Evolutionary conservation across 2,329 filamentous ascomycete genomes (phyloP), one percentile per base, ranked within the genome.

Genomic region (Colletotrichum musicola): DNA sequence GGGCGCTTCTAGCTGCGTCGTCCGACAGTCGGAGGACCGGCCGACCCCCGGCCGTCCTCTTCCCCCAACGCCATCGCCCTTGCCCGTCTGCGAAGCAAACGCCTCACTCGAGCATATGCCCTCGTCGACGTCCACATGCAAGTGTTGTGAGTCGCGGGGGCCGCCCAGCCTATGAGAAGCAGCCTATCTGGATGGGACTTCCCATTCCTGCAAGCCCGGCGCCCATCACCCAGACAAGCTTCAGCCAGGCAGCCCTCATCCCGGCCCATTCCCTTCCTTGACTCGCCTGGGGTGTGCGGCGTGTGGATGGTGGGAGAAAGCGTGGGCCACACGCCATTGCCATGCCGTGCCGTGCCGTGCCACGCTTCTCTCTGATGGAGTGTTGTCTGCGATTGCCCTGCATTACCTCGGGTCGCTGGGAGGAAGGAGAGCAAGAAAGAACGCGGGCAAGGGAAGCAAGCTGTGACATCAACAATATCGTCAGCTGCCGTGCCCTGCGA

Each of bases 1-100:
- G 30, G 54, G 54, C 30, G 65, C 62, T 65, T 64, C 65, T 68
- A 64, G 62, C 42, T 64, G 54, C 65, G 55, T 65, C 65, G 54
- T 68, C 65, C 49, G 49, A 68, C 65, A 18, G 54, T 60, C 64
- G 60, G 54, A 46, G 40, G 50, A 22, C 51, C 7, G 51, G 47
- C 10, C 58, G 20, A 42, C 22, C 49, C 49, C 22, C 22, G 22
- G 22, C 22, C 50, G 18, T 47, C 30, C 9, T 35, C 30, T 35
- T 30, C 35, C 18, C 18, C 40, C 13, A 42, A 49, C 46, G 54
- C 51, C 53, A 22, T 20, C 46, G 46, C 46, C 46, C 9, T 42
- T 14, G 13, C 40, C 38, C 38, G 38, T 40, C 40, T 14, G 6
- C 40, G 13, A 13, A 49, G 30, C 30, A 35, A 35, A 35, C 30